Base-by-base conservation (phyloP, 306 rosid species). In the Gastrolobium bilobum region DNA sequence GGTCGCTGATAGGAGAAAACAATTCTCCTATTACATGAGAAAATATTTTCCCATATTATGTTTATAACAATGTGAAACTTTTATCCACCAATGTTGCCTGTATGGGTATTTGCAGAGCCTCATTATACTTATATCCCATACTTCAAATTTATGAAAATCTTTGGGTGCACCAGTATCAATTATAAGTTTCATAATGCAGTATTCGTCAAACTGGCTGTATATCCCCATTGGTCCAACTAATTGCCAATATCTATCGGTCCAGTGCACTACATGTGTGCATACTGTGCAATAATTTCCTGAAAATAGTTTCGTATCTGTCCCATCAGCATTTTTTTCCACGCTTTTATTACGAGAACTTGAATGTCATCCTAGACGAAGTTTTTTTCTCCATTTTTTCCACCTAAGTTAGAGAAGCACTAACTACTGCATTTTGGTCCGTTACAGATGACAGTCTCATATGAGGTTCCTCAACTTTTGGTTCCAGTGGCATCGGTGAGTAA, bases 361-460 rank as follows among this genome's bases (percentile, higher is more conserved):
- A 53, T 56, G 59, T 59, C 35, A 63, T 62, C 40, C 42, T 39
- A 62, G 42, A 48, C 13, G 14, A 71, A 57, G 8, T 8, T 68
- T 39, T 42, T 35, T 48, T 82, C 71, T 87, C 63, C 73, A 44
- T 35, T 11, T 68, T 79, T 38, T 56, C 63, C 56, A 53, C 76
- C 79, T 62, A 26, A 44, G 15, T 38, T 33, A 63, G 53, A 63
- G 51, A 26, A 76, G 83, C 72, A 43, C 82, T 86, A 80, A 76
- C 82, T 54, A 54, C 35, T 68, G 64, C 70, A 9, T 82, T 63
- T 84, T 51, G 82, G 63, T 53, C 75, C 31, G 2, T 84, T 81
- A 38, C 97, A 96, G 99, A 83, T 96, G 76, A 93, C 96, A 4
- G 98, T 96, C 84, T 91, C 97, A 4, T 96, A 95, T 76, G 99